phyloP scores from a whole-genome alignment of 768 basidiomycete species.

The Wakefieldia striispora region DNA sequence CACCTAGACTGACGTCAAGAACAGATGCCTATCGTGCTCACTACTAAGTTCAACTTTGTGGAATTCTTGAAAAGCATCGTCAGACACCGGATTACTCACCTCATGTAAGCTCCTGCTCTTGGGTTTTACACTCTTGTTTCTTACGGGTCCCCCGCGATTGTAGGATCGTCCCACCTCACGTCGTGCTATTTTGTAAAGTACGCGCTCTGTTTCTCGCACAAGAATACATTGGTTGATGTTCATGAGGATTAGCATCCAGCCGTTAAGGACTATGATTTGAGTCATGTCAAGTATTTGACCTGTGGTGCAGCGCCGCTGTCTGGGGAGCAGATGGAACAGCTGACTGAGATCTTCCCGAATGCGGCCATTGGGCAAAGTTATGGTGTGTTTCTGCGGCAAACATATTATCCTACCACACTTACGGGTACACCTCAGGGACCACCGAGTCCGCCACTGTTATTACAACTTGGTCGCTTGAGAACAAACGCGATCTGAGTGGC shows the following conservation, averaged over 20 bases:
- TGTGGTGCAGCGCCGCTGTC: slow-evolving; percentile 61
- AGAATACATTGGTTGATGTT: too few species aligned
- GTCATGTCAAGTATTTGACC: slow-evolving; percentile 36
- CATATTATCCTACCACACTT: neutral
- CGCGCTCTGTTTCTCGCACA: neutral
- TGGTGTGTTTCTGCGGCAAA: neutral
- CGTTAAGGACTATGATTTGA: slow-evolving; percentile 38
- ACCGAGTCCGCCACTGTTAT: slow-evolving; percentile 50
- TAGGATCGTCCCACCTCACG: slow-evolving; percentile 48
- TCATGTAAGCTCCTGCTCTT: slow-evolving; percentile 29
- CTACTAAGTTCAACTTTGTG: slow-evolving; percentile 42
- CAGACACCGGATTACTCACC: slow-evolving; percentile 45
- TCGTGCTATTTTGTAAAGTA: slow-evolving; percentile 52
- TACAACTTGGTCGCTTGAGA: too few species aligned
- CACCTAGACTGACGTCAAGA: slow-evolving; percentile 4
- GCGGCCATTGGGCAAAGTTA: slow-evolving; percentile 57
- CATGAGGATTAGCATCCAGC: slow-evolving; percentile 33
- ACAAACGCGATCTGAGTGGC: too few species aligned
- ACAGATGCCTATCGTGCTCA: slow-evolving; percentile 52
- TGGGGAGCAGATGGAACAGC: slow-evolving; percentile 44
- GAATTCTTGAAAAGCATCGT: slow-evolving; percentile 46
- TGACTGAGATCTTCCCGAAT: slow-evolving; percentile 46
- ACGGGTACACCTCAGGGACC: slow-evolving; percentile 42
- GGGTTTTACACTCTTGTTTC: neutral
- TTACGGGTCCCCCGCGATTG: neutral